Conservation (phyloP, 768 basidiomycete species). For the Cystobasidium tubakii region DNA sequence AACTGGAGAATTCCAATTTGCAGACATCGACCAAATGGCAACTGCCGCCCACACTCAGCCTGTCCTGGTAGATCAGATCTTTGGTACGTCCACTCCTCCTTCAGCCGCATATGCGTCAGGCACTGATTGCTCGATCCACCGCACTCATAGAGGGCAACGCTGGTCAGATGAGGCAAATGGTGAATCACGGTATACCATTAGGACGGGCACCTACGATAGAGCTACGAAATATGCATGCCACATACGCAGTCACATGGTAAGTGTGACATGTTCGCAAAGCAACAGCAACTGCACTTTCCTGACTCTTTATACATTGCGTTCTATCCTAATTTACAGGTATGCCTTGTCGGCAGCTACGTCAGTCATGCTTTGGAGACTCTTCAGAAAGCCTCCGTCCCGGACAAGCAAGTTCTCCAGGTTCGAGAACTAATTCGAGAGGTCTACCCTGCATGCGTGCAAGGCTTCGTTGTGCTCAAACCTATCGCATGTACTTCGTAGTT, state of each 20-base stretch:
- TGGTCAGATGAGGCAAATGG: conserved; percentile 60
- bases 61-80: conserved; percentile 83
- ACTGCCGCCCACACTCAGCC: conserved; percentile 62
- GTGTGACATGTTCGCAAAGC: not conserved
- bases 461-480: not conserved
- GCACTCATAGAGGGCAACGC: conserved; percentile 67
- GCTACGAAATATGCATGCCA: conserved; percentile 84
- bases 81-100: conserved; percentile 57
- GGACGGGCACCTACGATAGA: conserved; percentile 78
- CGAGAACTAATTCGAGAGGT: not conserved
- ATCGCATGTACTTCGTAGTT: not conserved
- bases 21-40: conserved; percentile 74
- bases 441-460: no score
- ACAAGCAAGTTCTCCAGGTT: conserved; percentile 14
- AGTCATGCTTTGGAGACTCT: conserved; percentile 60
- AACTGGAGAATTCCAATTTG: conserved; percentile 85
- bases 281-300: not conserved
- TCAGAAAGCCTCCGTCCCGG: conserved; percentile 2
- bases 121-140: conserved; percentile 30
- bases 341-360: conserved; percentile 77
- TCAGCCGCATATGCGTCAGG: not conserved
- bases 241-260: conserved; percentile 91
- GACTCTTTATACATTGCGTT: conserved; percentile 10
- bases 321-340: conserved; percentile 59
- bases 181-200: conserved; percentile 71